Conservation (phyloP, 176 grass and related monocot species). For the Pharus latifolius region DNA sequence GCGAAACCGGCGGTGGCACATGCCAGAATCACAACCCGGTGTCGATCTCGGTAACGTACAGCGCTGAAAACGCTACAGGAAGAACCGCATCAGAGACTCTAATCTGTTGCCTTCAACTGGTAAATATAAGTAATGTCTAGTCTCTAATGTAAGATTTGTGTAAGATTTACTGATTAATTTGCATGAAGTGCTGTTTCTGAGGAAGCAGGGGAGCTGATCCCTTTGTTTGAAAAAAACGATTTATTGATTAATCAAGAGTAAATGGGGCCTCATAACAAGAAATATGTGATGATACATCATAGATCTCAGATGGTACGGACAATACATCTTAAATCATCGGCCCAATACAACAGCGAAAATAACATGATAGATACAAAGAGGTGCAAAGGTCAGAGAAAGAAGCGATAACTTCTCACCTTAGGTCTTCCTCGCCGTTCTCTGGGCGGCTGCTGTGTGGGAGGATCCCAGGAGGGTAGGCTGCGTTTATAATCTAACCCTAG, state of each 20-base stretch:
- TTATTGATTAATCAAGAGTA: neutral
- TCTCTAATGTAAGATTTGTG: too few relatives aligned
- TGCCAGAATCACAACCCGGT: constrained; percentile 11
- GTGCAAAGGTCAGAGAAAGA: too few relatives aligned
- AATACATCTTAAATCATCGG: constrained; percentile 27
- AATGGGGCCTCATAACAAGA: constrained; percentile 1
- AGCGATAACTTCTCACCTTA: too few relatives aligned
- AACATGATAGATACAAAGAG: too few relatives aligned
- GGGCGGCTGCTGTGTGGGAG: too few relatives aligned
- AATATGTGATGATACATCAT: neutral
- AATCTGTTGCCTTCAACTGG: constrained; percentile 18
- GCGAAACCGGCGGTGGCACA: neutral
- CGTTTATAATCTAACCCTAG: too few relatives aligned
- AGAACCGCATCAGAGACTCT: constrained; percentile 20
- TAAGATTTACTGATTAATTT: too few relatives aligned
- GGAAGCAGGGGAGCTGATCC: too few relatives aligned
- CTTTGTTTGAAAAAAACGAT: neutral
- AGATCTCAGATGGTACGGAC: constrained; percentile 35
- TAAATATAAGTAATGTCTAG: neutral
- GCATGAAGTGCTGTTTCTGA: too few relatives aligned
- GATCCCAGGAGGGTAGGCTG: too few relatives aligned
- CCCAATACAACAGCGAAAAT: neutral
- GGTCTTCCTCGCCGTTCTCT: too few relatives aligned
- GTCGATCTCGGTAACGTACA: constrained; percentile 22
- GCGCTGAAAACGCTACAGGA: constrained; percentile 6